Evolutionary conservation across 1,284 basidiomycete genomes (phyloP).

Genomic region (Cutaneotrichosporon spelunceum): DNA sequence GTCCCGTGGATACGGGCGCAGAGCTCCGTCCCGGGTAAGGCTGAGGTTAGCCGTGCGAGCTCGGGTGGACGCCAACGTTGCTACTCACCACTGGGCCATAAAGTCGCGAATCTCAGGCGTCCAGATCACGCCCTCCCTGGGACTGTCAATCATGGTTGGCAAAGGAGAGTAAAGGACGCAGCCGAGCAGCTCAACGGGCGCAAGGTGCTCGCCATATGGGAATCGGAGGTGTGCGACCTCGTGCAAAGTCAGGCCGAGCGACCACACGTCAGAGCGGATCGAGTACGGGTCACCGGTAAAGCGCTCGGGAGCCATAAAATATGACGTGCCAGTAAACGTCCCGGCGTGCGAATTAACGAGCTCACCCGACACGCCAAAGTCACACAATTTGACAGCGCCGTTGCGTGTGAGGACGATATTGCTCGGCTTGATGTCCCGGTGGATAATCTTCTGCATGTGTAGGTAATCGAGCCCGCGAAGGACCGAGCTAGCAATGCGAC

Average conservation of each 20-base stretch:
- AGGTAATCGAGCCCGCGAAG: constrained; percentile 89
- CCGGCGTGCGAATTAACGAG: constrained; percentile 85
- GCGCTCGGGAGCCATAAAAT: constrained; percentile 98
- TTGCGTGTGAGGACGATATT: constrained; percentile 84
- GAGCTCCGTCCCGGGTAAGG: constrained; percentile 52
- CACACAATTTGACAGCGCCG: constrained; percentile 86
- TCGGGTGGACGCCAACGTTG: background rate
- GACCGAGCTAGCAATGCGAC: constrained; percentile 86
- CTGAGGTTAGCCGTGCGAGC: constrained; percentile 17
- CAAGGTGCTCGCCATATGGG: constrained; percentile 73
- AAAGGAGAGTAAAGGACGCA: constrained; percentile 87
- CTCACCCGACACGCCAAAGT: constrained; percentile 96
- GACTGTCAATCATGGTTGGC: constrained; percentile 63
- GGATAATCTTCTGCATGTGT: constrained; percentile 85
- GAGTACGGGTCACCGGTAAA: constrained; percentile 92
- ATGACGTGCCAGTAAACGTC: constrained; percentile 94
- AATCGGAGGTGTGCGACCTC: constrained; percentile 89
- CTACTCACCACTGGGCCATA: constrained; percentile 74
- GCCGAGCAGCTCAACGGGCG: constrained; percentile 89
- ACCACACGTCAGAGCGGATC: constrained; percentile 97
- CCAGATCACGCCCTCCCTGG: constrained; percentile 61
- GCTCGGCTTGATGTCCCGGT: constrained; percentile 96
- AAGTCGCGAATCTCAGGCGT: constrained; percentile 88
- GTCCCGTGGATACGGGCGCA: constrained; percentile 78
- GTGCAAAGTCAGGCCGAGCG: constrained; percentile 88